These are phyloP conservation scores for Cyanodermella asteris DNA, from an alignment of 2,329 filamentous ascomycete genomes.

Conservation along the genomic window DNA sequence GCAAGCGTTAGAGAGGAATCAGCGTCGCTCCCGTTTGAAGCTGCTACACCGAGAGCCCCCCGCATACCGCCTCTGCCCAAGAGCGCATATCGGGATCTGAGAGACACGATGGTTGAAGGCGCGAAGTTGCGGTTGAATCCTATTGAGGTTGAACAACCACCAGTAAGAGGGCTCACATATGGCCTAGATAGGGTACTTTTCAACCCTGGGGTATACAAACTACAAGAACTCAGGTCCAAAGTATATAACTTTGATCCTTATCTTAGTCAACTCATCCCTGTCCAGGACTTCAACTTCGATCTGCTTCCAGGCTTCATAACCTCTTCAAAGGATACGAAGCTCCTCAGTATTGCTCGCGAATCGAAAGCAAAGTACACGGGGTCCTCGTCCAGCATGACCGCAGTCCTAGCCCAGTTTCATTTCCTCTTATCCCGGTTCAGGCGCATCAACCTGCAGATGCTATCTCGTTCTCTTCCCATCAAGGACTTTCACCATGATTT, in stretches of 20 bases:
- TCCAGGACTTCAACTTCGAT: constrained; percentile 77
- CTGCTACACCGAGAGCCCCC: too few species aligned
- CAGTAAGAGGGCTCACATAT: constrained; percentile 44
- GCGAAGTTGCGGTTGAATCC: constrained; percentile 7
- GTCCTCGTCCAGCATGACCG: constrained; percentile 93
- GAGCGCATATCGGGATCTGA: background rate
- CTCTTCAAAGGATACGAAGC: constrained; percentile 58
- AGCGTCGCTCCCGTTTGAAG: background rate
- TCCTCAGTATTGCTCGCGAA: constrained; percentile 45
- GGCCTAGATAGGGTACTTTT: constrained; percentile 80
- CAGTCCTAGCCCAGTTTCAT: constrained; percentile 73
- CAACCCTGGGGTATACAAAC: constrained; percentile 76
- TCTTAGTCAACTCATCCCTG: constrained; percentile 77
- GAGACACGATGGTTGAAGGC: constrained; percentile 4
- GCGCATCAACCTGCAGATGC: constrained; percentile 38
- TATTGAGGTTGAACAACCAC: constrained; percentile 22
- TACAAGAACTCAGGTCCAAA: constrained; percentile 68
- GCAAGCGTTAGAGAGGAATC: background rate
- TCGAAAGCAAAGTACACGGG: constrained; percentile 65
- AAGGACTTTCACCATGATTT: constrained; percentile 36
- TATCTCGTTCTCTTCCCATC: constrained; percentile 45
- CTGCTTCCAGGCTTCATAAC: constrained; percentile 73
- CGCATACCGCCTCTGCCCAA: too few species aligned
- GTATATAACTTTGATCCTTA: constrained; percentile 98
- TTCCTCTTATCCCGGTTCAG: constrained; percentile 76